Evolutionary conservation across 2,329 filamentous ascomycete genomes (phyloP).

Genomic region (Aureobasidium pullulans): DNA sequence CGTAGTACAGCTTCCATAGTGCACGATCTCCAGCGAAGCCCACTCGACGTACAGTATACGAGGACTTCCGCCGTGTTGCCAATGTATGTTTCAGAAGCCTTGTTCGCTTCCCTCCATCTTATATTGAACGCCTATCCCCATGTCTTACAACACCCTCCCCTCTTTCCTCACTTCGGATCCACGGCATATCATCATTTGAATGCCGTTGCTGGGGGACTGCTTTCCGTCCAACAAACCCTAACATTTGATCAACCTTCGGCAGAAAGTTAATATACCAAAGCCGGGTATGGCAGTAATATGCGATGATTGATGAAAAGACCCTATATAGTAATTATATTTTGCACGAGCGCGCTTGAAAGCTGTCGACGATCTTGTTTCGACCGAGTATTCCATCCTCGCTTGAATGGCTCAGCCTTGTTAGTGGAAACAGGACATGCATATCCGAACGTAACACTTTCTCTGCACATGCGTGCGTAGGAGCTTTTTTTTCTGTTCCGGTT

Average conservation of each 20-base stretch:
- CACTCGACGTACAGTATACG: too few relatives aligned
- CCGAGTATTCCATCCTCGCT: not conserved
- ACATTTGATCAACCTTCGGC: not conserved
- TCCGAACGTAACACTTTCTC: not conserved
- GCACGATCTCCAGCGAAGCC: not conserved
- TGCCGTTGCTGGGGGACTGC: not conserved
- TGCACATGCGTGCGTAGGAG: not conserved
- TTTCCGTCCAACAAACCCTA: not conserved
- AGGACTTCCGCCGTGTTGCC: not conserved
- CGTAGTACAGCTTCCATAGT: not conserved
- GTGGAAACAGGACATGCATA: conserved; percentile 1
- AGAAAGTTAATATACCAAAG: not conserved
- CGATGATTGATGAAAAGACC: not conserved
- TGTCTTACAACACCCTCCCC: not conserved
- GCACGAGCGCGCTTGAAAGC: not conserved
- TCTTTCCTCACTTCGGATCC: not conserved
- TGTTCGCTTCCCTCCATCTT: not conserved
- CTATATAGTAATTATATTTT: not conserved
- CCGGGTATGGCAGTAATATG: not conserved
- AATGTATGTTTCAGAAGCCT: not conserved
- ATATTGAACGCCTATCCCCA: not conserved
- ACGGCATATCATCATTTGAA: not conserved
- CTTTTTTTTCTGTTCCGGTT: not conserved
- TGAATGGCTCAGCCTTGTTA: not conserved
- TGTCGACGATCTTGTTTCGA: not conserved